These are phyloP conservation scores for Xylaria nigripes DNA, from an alignment of 495 filamentous ascomycete species.

Conservation along the genomic window DNA sequence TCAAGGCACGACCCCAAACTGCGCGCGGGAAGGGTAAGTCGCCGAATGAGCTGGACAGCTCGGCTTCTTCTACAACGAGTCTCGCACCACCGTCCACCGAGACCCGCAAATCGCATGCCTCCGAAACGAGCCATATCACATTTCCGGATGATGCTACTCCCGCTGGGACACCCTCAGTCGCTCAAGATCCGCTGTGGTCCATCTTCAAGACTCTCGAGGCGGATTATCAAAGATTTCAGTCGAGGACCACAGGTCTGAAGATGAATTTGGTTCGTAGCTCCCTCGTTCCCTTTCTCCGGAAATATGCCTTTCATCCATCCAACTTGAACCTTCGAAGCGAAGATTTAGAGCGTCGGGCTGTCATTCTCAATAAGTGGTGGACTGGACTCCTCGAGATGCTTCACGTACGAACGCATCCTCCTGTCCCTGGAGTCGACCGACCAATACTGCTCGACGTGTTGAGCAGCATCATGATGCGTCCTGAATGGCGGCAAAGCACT, in stretches of 20 bases:
- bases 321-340: constrained; percentile 58
- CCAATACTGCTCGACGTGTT: constrained; percentile 77
- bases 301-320: constrained; percentile 62
- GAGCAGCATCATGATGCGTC: constrained; percentile 78
- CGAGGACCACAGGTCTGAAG: constrained; percentile 64
- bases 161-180: constrained; percentile 16
- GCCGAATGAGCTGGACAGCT: constrained; percentile 28
- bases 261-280: constrained; percentile 69
- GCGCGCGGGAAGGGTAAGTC: constrained; percentile 26
- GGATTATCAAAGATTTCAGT: constrained; percentile 76
- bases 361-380: constrained; percentile 94
- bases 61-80: constrained; percentile 31
- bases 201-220: constrained; percentile 72
- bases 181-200: constrained; percentile 82
- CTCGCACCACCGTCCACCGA: constrained; percentile 25
- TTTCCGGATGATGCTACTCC: constrained; percentile 18
- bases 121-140: constrained; percentile 28
- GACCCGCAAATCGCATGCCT: constrained; percentile 24
- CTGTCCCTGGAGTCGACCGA: constrained; percentile 65
- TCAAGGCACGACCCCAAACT: constrained; percentile 35
- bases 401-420: constrained; percentile 42
- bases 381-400: constrained; percentile 80
- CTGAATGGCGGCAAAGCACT: constrained; percentile 77
- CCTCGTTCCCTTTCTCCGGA: constrained; percentile 77
- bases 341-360: constrained; percentile 76